phyloP scores from a whole-genome alignment of 768 basidiomycete species.

The Rhizopogon salebrosus region DNA sequence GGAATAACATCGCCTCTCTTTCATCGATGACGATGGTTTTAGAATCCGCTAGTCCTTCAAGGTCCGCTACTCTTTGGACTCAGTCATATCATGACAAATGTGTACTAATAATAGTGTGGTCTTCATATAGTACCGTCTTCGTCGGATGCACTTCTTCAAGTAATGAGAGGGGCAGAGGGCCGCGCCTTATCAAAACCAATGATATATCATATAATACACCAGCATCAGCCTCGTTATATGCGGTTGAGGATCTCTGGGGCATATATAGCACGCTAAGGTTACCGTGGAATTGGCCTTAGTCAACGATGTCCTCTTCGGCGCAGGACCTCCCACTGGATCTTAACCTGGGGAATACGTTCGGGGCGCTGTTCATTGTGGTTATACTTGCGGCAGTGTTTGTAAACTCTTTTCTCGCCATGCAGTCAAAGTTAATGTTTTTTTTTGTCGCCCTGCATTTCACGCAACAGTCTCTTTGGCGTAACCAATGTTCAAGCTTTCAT shows the following conservation, averaged over 20 bases:
- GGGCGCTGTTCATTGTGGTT: background rate
- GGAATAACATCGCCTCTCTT: no score
- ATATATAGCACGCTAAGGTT: background rate
- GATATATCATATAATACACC: background rate
- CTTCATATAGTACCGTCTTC: no score
- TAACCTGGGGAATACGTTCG: background rate
- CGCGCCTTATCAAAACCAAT: background rate
- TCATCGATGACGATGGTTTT: no score
- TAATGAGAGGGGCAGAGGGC: no score
- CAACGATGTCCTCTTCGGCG: background rate
- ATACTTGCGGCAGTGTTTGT: background rate
- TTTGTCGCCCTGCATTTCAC: background rate
- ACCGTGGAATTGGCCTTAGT: background rate
- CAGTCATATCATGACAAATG: no score
- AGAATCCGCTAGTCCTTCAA: no score
- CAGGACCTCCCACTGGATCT: background rate
- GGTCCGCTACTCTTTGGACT: no score
- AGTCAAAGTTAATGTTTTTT: background rate
- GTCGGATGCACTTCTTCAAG: no score
- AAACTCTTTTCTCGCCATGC: background rate
- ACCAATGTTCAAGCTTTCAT: background rate
- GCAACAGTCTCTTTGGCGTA: background rate
- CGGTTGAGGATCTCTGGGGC: no score
- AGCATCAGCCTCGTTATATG: background rate
- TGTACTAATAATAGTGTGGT: no score